Evolutionary conservation across 768 basidiomycete species (phyloP).

Genomic region (Leccinum obscurum): DNA sequence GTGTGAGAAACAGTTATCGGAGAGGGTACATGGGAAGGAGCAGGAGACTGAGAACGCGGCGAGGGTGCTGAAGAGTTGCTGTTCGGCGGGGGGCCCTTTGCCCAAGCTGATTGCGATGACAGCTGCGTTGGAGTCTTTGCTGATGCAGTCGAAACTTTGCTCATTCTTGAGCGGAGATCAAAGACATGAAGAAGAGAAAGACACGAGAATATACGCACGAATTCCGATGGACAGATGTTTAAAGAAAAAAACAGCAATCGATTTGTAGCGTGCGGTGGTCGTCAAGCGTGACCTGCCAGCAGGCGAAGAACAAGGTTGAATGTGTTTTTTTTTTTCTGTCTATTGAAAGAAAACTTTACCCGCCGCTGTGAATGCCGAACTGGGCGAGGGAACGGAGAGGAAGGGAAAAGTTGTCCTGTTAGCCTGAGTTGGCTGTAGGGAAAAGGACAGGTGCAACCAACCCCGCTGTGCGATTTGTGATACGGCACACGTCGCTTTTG

Average conservation of each 20-base stretch:
- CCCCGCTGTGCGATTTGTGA: too few relatives aligned
- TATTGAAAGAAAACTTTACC: conserved; percentile 36
- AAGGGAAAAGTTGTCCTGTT: conserved; percentile 28
- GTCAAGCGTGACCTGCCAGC: conserved; percentile 91
- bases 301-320: conserved; percentile 71
- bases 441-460: conserved; percentile 37
- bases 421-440: conserved; percentile 38
- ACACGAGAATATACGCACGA: conserved; percentile 37
- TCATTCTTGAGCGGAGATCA: conserved; percentile 64
- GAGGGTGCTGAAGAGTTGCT: conserved; percentile 49
- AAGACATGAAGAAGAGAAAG: not conserved
- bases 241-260: conserved; percentile 43
- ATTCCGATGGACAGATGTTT: conserved; percentile 46
- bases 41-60: conserved; percentile 79
- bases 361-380: conserved; percentile 40
- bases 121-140: conserved; percentile 73
- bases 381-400: conserved; percentile 23
- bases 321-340: conserved; percentile 38
- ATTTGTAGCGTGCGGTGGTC: conserved; percentile 73
- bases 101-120: conserved; percentile 86
- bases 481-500: too few relatives aligned
- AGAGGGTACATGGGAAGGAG: conserved; percentile 48
- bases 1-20: conserved; percentile 62
- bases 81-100: conserved; percentile 79
- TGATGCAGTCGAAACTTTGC: conserved; percentile 81